Conservation (phyloP, 208 protist genomes). For the Leishmania tropica region DNA sequence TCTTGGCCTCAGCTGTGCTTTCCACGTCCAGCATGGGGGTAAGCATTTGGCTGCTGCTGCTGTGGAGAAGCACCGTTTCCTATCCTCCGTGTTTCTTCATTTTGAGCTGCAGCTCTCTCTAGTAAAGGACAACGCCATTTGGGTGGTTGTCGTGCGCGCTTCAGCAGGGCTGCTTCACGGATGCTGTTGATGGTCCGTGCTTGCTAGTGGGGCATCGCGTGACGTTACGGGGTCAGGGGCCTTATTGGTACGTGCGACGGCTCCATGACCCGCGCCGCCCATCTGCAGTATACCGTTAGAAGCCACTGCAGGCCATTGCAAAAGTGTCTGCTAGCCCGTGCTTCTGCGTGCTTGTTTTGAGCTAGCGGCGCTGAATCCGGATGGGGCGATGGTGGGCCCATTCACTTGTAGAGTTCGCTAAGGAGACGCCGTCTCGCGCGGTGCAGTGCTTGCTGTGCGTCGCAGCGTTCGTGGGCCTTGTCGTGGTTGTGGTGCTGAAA, state of each 20-base stretch:
- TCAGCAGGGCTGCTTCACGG: background rate
- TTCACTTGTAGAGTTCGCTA: constrained; percentile 1
- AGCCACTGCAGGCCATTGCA: background rate
- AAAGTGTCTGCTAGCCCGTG: background rate
- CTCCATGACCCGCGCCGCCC: background rate
- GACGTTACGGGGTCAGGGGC: background rate
- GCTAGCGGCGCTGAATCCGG: background rate
- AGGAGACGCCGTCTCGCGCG: background rate
- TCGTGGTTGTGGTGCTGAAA: background rate
- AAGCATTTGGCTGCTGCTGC: background rate
- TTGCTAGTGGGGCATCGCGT: background rate
- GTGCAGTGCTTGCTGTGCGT: background rate
- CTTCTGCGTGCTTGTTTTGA: background rate
- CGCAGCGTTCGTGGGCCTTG: background rate
- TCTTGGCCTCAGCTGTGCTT: background rate
- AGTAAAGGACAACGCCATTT: background rate
- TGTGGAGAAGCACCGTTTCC: background rate
- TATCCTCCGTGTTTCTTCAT: background rate
- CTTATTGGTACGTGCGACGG: background rate
- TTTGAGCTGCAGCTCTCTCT: background rate
- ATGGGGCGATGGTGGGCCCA: background rate
- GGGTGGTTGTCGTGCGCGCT: background rate
- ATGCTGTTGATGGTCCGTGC: background rate
- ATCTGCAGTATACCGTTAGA: background rate
- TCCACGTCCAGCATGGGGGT: background rate